A percentile compares a stretch with the other conserved stretches of the same genome.
phyloP scores from a whole-genome alignment of 371 early-diverging fungal genomes.

The Mucor saturninus region DNA sequence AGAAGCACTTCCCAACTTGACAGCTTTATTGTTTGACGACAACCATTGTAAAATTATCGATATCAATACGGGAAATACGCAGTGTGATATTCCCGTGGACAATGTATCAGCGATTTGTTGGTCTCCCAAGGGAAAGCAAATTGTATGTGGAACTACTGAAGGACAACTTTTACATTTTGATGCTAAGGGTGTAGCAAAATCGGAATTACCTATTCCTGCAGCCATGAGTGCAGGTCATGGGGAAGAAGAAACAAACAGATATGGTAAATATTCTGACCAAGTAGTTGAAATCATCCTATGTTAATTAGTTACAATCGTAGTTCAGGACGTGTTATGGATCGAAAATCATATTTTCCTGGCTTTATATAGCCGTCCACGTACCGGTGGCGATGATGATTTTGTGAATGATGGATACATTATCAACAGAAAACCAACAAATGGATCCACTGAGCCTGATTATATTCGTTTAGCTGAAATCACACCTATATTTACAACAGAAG shows the following conservation, averaged over 20 bases:
- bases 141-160: conserved; percentile 48
- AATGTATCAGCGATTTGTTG: conserved; percentile 51
- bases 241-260: conserved; percentile 29
- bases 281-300: not conserved
- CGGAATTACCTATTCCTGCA: conserved; percentile 24
- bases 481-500: conserved; percentile 40
- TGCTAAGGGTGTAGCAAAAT: conserved; percentile 35
- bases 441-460: conserved; percentile 22
- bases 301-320: conserved; percentile 20
- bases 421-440: conserved; percentile 32
- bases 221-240: conserved; percentile 28
- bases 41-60: conserved; percentile 32
- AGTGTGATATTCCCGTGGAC: conserved; percentile 24
- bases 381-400: conserved; percentile 27
- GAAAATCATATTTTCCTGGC: conserved; percentile 45
- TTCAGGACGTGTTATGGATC: conserved; percentile 50
- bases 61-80: conserved; percentile 26
- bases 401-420: conserved; percentile 42
- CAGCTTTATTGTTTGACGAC: conserved; percentile 35
- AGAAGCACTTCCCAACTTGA: conserved; percentile 37
- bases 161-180: conserved; percentile 47
- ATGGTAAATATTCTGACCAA: conserved; percentile 29
- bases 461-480: conserved; percentile 44
- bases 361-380: conserved; percentile 32
- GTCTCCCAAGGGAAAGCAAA: conserved; percentile 63